Conservation (phyloP, 1,139 yeast species). For the Sugiyamaella sp. region DNA sequence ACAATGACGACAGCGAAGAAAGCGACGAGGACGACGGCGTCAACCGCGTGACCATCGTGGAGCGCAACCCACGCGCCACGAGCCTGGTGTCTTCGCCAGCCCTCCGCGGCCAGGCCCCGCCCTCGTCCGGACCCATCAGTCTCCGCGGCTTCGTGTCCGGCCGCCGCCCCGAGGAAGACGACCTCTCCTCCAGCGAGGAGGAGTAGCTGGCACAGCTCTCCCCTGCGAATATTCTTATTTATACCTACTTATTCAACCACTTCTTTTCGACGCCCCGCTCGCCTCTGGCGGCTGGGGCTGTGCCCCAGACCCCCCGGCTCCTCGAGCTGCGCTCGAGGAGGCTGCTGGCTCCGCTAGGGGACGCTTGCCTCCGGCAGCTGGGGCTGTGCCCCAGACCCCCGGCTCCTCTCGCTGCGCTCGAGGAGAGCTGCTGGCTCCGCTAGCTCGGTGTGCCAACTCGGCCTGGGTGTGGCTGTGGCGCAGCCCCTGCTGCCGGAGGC, state of each 20-base stretch:
- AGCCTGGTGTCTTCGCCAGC: conserved; percentile 19
- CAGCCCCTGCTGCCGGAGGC: conserved; percentile 1
- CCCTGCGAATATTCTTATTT: conserved; percentile 1
- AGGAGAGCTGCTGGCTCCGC: too few relatives aligned
- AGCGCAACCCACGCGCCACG: conserved; percentile 15
- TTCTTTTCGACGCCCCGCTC: background rate
- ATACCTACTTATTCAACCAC: background rate
- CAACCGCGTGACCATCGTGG: conserved; percentile 20
- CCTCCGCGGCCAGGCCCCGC: background rate
- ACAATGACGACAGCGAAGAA: conserved; percentile 25
- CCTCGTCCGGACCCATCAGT: conserved; percentile 30
- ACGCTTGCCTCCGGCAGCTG: conserved; percentile 1
- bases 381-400: conserved; percentile 1
- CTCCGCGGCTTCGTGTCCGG: conserved; percentile 32
- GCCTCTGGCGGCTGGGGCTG: background rate
- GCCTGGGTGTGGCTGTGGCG: conserved; percentile 1
- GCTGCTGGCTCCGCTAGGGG: too few relatives aligned
- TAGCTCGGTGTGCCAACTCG: too few relatives aligned
- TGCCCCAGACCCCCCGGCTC: too few relatives aligned
- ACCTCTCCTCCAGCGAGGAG: conserved; percentile 36
- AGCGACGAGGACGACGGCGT: conserved; percentile 27
- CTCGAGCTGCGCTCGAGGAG: too few relatives aligned
- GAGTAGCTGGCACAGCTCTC: conserved; percentile 24
- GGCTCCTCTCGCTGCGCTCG: background rate
- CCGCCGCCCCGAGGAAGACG: conserved; percentile 33